A percentile compares a stretch with the other conserved stretches of the same genome.
phyloP scores from a whole-genome alignment of 441 rosid species.

The Mallotus japonicus region DNA sequence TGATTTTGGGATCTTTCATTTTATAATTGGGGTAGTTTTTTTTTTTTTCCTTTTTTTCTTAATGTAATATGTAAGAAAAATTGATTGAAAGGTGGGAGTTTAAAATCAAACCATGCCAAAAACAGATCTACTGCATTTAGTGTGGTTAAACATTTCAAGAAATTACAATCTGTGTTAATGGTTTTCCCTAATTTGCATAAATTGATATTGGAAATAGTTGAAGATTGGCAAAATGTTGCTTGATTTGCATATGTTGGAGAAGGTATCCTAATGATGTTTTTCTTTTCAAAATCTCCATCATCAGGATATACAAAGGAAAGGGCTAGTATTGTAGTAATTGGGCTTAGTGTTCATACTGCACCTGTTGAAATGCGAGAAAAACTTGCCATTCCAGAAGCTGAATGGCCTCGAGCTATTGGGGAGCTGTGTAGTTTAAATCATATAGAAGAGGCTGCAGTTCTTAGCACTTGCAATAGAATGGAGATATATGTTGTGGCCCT shows the following conservation, averaged over 20 bases:
- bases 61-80: neutral
- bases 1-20: constrained; percentile 2
- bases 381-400: constrained; percentile 97
- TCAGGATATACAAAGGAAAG: constrained; percentile 90
- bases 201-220: neutral
- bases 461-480: constrained; percentile 96
- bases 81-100: neutral
- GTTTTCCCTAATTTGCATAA: neutral
- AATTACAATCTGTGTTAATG: neutral
- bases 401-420: constrained; percentile 90
- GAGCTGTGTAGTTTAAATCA: constrained; percentile 85
- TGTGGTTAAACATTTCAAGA: neutral
- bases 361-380: constrained; percentile 98
- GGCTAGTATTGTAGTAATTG: constrained; percentile 89
- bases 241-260: neutral
- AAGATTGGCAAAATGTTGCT: neutral
- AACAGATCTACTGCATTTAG: neutral
- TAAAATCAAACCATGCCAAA: neutral
- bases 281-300: constrained; percentile 25
- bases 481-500: constrained; percentile 93
- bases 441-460: constrained; percentile 97
- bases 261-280: constrained; percentile 12
- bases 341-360: constrained; percentile 82
- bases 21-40: neutral
- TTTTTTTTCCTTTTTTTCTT: neutral